These are phyloP conservation scores for Paecilomyces variotii DNA, from an alignment of 2,329 filamentous ascomycete genomes.

Conservation along the genomic window DNA sequence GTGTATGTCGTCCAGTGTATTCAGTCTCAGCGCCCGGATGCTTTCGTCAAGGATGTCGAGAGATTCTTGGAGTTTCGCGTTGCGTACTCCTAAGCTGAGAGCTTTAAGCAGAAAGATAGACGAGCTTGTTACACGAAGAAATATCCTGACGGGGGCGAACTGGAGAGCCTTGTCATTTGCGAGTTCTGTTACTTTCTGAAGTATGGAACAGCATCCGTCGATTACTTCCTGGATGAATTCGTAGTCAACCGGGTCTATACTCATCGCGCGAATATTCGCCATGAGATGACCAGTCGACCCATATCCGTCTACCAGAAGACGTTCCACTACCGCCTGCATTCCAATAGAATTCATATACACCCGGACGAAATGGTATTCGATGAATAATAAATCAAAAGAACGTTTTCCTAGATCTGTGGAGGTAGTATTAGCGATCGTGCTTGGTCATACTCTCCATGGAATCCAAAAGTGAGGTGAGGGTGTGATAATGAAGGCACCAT, in stretches of 20 bases:
- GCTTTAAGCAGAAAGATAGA: conserved; percentile 49
- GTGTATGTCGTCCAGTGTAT: conserved; percentile 45
- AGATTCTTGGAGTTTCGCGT: conserved; percentile 42
- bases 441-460: background rate
- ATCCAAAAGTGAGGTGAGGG: background rate
- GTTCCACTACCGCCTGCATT: conserved; percentile 50
- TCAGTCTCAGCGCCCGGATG: conserved; percentile 42
- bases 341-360: conserved; percentile 41
- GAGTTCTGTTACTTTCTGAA: conserved; percentile 43
- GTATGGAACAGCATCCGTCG: conserved; percentile 45
- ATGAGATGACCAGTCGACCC: conserved; percentile 7
- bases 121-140: conserved; percentile 46
- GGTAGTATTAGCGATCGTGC: background rate
- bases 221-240: conserved; percentile 51
- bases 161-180: conserved; percentile 39
- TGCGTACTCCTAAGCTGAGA: conserved; percentile 42
- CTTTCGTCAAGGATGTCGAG: conserved; percentile 42
- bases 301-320: conserved; percentile 33
- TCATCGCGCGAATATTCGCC: conserved; percentile 25
- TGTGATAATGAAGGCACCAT: conserved; percentile 3
- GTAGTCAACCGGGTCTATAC: conserved; percentile 41
- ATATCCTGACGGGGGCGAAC: conserved; percentile 47
- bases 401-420: conserved; percentile 18
- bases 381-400: conserved; percentile 44
- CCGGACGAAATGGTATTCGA: conserved; percentile 44